Conservation (phyloP, 2,329 filamentous ascomycete genomes). For the Cytospora piceae region DNA sequence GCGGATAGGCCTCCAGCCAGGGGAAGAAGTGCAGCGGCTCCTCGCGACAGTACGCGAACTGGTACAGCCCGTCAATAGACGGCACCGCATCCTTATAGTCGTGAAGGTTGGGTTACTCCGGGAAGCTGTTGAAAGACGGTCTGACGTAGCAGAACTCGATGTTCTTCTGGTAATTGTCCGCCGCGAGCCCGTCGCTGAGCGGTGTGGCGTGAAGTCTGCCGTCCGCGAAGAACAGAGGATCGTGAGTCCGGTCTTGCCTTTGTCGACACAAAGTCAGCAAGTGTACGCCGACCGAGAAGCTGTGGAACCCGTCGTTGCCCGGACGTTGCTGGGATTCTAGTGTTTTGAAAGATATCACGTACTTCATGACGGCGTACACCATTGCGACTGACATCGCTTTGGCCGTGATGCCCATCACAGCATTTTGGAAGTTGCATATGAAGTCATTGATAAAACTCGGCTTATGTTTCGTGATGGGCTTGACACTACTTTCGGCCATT, state of each 20-base stretch:
- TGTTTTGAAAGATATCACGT: no score
- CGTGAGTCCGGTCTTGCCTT: background rate
- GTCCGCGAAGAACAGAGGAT: background rate
- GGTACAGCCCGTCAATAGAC: background rate
- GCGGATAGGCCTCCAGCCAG: conserved; percentile 5
- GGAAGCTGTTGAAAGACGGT: conserved; percentile 42
- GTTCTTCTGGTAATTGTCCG: background rate
- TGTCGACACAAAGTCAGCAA: background rate
- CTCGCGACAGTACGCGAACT: background rate
- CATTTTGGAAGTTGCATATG: no score
- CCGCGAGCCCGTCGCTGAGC: background rate
- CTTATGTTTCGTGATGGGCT: background rate
- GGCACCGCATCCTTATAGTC: background rate
- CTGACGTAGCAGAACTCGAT: conserved; percentile 2
- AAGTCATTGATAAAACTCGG: background rate
- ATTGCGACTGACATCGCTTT: no score
- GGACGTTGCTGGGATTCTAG: no score
- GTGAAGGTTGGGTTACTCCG: conserved; percentile 51
- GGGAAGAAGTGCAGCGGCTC: conserved; percentile 4
- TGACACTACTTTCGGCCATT: background rate
- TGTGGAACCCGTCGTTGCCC: no score
- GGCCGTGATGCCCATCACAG: no score
- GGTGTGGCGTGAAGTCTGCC: background rate
- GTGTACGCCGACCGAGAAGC: no score
- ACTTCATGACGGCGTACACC: no score